Evolutionary conservation across 176 grass and related monocot species (phyloP), one percentile per base, ranked within the genome.

Genomic region (Zea luxurians): DNA sequence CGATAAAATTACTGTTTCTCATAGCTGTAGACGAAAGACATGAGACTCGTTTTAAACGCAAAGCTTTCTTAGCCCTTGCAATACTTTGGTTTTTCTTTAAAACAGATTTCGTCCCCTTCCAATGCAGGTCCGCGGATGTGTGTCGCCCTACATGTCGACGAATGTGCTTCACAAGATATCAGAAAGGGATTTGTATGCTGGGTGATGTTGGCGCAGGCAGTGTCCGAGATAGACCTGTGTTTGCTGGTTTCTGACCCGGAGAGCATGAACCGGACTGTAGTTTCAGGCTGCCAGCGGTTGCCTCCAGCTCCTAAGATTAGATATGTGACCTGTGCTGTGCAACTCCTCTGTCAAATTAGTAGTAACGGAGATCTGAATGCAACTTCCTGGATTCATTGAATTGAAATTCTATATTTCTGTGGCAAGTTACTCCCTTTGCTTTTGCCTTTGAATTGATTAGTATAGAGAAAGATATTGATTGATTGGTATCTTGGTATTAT

Each of bases 141-240:
- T 88, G 13, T 97, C 93, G 10, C 87, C 93, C 1, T 97, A 92
- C 58, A 90, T 97, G 88, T 86, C 82, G 9, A 83, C 93, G n/a
- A 92, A 97, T 80, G 93, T 97, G 43, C 55, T 96, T 35, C 87
- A 86, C 85, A 90, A 83, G 61, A 84, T 92, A 79, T 90, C 83
- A 36, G 73, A 90, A 50, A 86, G 81, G 44, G 71, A 92, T 63
- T 38, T 83, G 4, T 73, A 75, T 43, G 66, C 64, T 41, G 64
- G 55, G 75, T 61, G 66, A 79, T 4, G 43, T 37, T 38, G 21
- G 40, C 15, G 17, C 10, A 47, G 3, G 21, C 43, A 38, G 6
- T 20, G 11, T 45, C 66, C 9, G 10, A 21, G 10, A 12, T 35
- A 35, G 12, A 8, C 43, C 44, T 69, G 43, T 18, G 4, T 11